Conservation (phyloP, 306 rosid genomes). For the Senna siamea region DNA sequence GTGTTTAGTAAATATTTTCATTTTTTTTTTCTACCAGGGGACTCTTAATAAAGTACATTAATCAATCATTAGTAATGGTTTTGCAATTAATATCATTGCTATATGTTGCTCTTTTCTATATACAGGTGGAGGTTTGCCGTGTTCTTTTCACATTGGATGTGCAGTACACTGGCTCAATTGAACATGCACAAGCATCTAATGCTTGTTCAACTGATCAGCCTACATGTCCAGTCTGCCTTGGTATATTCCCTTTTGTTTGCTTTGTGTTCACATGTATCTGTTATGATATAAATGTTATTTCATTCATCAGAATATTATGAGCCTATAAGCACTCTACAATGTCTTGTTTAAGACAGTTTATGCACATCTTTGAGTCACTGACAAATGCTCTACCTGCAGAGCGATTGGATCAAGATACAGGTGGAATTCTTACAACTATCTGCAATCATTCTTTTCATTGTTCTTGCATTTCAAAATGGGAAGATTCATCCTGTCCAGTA, state of each 20-base stretch:
- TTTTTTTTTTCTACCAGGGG: too few relatives aligned
- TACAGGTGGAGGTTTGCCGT: conserved; percentile 75
- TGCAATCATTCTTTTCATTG: conserved; percentile 98
- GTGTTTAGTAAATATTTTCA: background rate
- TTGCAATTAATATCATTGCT: conserved; percentile 1
- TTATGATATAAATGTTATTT: conserved; percentile 4
- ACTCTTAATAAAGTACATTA: background rate
- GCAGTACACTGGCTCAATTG: conserved; percentile 86
- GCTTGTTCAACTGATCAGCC: conserved; percentile 84
- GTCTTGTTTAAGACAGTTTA: background rate
- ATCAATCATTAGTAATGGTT: background rate
- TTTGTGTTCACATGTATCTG: background rate
- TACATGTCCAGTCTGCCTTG: conserved; percentile 92
- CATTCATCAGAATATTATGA: background rate
- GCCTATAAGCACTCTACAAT: background rate
- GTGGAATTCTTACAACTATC: conserved; percentile 94
- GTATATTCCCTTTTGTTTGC: conserved; percentile 39
- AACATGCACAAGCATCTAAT: conserved; percentile 75
- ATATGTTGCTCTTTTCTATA: background rate
- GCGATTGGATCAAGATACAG: conserved; percentile 80
- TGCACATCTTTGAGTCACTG: background rate
- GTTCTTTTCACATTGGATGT: conserved; percentile 85
- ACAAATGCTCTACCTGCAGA: conserved; percentile 53
- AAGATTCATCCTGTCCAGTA: conserved; percentile 98
- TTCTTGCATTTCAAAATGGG: conserved; percentile 95